These are phyloP conservation scores for Guillardia theta DNA, from an alignment of 78 protist genomes.

Conservation along the genomic window DNA sequence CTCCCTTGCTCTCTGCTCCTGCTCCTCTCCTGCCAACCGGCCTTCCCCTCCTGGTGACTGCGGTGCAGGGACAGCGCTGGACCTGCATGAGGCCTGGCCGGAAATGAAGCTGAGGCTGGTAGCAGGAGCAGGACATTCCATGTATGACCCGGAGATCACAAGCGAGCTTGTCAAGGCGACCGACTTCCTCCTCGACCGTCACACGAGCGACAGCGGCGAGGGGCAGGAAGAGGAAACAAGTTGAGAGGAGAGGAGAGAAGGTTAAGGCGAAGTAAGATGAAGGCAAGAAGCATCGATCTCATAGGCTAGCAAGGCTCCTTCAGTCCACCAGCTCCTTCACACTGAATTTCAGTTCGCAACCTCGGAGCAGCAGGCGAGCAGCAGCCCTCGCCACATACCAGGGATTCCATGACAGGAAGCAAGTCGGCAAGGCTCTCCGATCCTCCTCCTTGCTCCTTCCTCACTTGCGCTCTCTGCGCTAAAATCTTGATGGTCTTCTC, in stretches of 20 bases:
- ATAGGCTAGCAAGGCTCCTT: too few species aligned
- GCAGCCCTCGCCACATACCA: too few species aligned
- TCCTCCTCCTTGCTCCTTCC: too few species aligned
- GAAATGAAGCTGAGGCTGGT: background rate
- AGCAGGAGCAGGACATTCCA: background rate
- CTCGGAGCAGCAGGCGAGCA: too few species aligned
- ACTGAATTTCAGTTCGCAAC: too few species aligned
- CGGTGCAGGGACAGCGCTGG: constrained; percentile 17
- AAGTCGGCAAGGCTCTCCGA: too few species aligned
- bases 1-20: background rate
- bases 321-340: too few species aligned
- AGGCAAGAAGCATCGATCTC: too few species aligned
- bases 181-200: background rate
- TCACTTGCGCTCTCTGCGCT: too few species aligned
- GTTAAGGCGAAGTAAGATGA: too few species aligned
- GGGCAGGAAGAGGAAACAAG: background rate
- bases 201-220: background rate
- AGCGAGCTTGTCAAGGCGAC: constrained; percentile 24
- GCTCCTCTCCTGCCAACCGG: background rate
- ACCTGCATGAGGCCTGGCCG: constrained; percentile 32
- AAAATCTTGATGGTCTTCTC: too few species aligned
- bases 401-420: too few species aligned
- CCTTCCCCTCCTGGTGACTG: background rate
- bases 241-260: background rate
- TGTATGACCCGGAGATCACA: background rate